Base-by-base conservation (phyloP, 768 basidiomycete species). In the Panaeolus papilionaceus region DNA sequence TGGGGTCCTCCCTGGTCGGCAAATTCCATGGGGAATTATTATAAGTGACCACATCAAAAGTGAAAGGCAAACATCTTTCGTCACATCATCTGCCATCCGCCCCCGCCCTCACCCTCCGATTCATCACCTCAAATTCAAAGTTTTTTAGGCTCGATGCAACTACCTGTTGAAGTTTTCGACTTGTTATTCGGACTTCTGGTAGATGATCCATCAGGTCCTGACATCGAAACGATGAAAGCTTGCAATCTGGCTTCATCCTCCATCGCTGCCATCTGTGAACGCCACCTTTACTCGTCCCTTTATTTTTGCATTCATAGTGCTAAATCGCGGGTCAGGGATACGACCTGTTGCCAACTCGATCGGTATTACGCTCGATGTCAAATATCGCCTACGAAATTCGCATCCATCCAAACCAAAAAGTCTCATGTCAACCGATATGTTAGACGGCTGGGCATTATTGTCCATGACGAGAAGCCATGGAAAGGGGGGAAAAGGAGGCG, bases 181-280 rank as follows among this genome's bases (percentile, higher is more conserved):
- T 16, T 28, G 2, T 37, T 58, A 1, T 4, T 58, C 33, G 33
- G 14, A 14, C 54, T 12, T 2, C 4, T 58, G 54, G 54, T 28
- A 16, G 54, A 58, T 18, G 54, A 58, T 18, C 33, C 54, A 5
- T 33, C 7, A 4, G 54, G 54, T 14, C 54, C 54, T 33, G 54
- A 58, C n/a, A 58, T 58, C 28, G 54, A 58, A 28, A 33, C 54
- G 28, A 58, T 58, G 28, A 58, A 58, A 37, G 28, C 54, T 4
- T 58, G 54, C 14, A 28, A 37, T 18, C 54, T 58, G 14, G 33
- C 16, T 12, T 58, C 54, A 18, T 58, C 54, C 4, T 28, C 12
- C 9, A 12, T 58, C 14, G 11, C 54, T 7, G 33, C 26, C 33
- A 16, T 58, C 12, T 58, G 54, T 33, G 54, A 58, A 33, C 54